phyloP scores from a whole-genome alignment of 495 filamentous ascomycete genomes.

The Aspergillus cristatus region DNA sequence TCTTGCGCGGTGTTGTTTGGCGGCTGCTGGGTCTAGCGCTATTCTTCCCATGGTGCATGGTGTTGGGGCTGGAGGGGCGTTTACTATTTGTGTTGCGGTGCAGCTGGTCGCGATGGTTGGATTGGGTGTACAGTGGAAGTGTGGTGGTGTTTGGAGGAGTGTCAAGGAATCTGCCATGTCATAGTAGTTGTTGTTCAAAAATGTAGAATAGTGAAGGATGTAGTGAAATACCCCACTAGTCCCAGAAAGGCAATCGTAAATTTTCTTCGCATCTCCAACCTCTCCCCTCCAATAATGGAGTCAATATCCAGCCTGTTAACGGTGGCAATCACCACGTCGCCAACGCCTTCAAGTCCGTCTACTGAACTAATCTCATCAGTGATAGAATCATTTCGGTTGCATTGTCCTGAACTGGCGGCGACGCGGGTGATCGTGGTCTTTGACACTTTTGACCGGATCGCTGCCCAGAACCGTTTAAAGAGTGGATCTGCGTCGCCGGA shows the following conservation, averaged over 20 bases:
- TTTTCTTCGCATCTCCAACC: no score
- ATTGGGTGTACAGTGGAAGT: not conserved
- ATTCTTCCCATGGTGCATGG: slow-evolving; percentile 53
- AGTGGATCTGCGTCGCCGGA: not conserved
- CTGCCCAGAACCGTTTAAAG: not conserved
- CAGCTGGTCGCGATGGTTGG: slow-evolving; percentile 9
- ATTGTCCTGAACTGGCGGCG: not conserved
- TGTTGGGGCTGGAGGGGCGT: slow-evolving; percentile 41
- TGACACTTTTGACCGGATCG: slow-evolving; percentile 1
- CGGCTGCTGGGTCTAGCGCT: slow-evolving; percentile 51
- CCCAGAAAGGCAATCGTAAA: no score
- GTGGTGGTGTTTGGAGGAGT: not conserved
- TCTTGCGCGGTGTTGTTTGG: slow-evolving; percentile 54
- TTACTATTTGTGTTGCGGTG: slow-evolving; percentile 30
- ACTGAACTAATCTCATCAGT: slow-evolving; percentile 1
- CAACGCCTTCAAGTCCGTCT: slow-evolving; percentile 3
- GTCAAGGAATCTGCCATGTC: no score
- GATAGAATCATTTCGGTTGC: not conserved
- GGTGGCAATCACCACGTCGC: slow-evolving; percentile 4
- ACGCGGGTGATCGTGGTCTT: slow-evolving; percentile 4
- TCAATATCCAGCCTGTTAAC: not conserved
- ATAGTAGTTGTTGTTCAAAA: no score
- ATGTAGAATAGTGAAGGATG: no score
- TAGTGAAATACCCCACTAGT: no score
- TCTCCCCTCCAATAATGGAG: no score